Percentiles rank a stretch among this genome's conserved stretches.
phyloP scores from a whole-genome alignment of 768 basidiomycete species.

The Naematelia encephala region DNA sequence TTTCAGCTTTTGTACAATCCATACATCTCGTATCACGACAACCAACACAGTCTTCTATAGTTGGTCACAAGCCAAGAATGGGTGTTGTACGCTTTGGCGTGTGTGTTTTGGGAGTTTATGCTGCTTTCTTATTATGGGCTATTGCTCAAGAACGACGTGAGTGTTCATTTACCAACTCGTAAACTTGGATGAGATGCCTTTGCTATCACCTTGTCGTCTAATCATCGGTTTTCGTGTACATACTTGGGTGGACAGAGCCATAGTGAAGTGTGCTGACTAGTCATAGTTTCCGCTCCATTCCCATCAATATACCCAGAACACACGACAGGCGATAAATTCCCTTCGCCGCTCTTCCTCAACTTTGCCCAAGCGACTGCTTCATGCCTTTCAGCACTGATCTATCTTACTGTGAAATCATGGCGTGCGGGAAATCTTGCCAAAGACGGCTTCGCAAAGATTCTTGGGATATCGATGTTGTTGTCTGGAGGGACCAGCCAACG shows the following conservation, averaged over 20 bases:
- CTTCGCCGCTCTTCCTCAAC: constrained; percentile 47
- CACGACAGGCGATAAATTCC: constrained; percentile 44
- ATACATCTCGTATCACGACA: background rate
- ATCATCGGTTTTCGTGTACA: background rate
- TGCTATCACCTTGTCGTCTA: background rate
- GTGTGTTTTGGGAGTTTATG: constrained; percentile 85
- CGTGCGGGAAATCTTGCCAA: constrained; percentile 16
- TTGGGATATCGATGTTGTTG: constrained; percentile 17
- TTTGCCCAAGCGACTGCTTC: constrained; percentile 45
- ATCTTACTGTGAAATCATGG: constrained; percentile 35
- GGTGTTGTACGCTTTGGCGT: constrained; percentile 55
- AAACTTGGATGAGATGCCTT: background rate
- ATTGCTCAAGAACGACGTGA: constrained; percentile 91
- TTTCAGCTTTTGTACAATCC: no score
- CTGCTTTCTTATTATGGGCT: constrained; percentile 89
- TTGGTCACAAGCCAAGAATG: no score
- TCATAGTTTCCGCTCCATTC: constrained; percentile 45
- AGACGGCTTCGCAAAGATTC: constrained; percentile 11
- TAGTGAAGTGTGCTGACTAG: background rate
- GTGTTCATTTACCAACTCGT: background rate
- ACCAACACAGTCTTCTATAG: no score
- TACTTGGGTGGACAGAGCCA: background rate
- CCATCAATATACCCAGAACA: constrained; percentile 18
- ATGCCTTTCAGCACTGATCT: constrained; percentile 36
- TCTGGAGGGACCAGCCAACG: background rate